Conservation (phyloP, 495 filamentous ascomycete genomes). For the Poronia punctata region DNA sequence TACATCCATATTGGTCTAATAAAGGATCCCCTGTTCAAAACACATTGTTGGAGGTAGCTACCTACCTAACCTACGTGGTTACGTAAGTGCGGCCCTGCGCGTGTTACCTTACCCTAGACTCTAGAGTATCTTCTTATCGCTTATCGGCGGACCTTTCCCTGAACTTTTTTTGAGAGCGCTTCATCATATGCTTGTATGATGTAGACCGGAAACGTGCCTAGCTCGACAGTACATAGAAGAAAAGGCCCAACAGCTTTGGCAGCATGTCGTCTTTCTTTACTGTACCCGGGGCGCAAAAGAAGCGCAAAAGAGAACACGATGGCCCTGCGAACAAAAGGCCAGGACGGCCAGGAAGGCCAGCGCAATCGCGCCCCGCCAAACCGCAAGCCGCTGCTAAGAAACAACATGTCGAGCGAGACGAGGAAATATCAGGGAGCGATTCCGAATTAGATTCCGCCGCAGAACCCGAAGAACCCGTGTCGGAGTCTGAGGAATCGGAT, state of each 20-base stretch:
- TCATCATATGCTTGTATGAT: slow-evolving; percentile 12
- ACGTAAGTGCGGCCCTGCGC: background rate
- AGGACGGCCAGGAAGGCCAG: no score
- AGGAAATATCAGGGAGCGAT: slow-evolving; percentile 86
- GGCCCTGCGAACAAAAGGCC: slow-evolving; percentile 5
- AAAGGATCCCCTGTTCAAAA: no score
- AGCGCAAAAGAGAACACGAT: slow-evolving; percentile 57
- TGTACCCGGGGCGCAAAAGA: slow-evolving; percentile 65
- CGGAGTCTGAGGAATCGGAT: slow-evolving; percentile 46
- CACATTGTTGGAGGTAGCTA: no score
- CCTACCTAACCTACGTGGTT: background rate
- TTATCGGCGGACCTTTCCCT: slow-evolving; percentile 8
- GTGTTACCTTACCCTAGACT: no score
- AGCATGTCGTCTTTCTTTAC: slow-evolving; percentile 86
- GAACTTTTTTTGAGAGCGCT: slow-evolving; percentile 20
- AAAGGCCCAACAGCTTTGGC: no score
- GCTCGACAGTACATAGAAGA: no score
- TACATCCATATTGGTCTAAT: no score
- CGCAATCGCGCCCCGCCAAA: slow-evolving; percentile 28
- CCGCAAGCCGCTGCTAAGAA: slow-evolving; percentile 47
- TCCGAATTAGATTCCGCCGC: slow-evolving; percentile 52
- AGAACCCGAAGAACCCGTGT: slow-evolving; percentile 29
- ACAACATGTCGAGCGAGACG: slow-evolving; percentile 49
- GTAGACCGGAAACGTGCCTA: no score
- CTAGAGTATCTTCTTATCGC: slow-evolving; percentile 6